Evolutionary conservation across 805 yeast genomes (phyloP), one percentile per base, ranked within the genome.

Genomic region (Candida broadrunensis): DNA sequence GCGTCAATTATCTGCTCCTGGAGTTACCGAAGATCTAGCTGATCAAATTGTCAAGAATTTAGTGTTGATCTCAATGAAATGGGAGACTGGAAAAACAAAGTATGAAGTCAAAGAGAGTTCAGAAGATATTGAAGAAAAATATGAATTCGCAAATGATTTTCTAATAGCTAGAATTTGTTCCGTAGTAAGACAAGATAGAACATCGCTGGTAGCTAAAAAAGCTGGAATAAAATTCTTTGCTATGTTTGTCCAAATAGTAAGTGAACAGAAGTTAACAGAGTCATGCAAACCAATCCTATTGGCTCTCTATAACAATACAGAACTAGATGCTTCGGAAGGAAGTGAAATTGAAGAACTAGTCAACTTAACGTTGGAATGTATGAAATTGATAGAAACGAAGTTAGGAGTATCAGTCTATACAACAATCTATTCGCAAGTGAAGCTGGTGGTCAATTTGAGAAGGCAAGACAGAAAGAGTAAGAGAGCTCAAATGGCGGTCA

Each of bases 1-100:
- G 44, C 85, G 90, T 52, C 96, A 88, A 67, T 64, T 91, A 36
- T 80, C 85, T 19, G 96, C 97, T 2, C 93, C 96, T 2, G 61
- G 75, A 5, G 70, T 89, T 20, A 63, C 85, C 3, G 82, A 80
- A 38, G 77, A 73, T 0, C 66, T 88, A 41, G 85, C 86, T 0
- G 58, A 71, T 14, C 85, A 82, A 55, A 71, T 78, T 21, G 80
- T 85, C 17, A 86, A 83, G 58, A 83, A 83, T 45, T 60, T 90
- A 46, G 81, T 83, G 1, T 58, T 69, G 27, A 70, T 88, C 23
- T 68, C 83, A 5, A 72, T 74, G 61, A 63, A 63, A 40, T 89
- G 96, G 96, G 72, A 77, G 21, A 52, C 60, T 18, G 56, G 70
- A 4, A 44, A 67, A 11, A 68, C 78, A 0, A 46, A 55, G 13